Percentiles rank a stretch among this genome's conserved stretches.
These are phyloP conservation scores for Fonsecaea monophora DNA, from an alignment of 2,329 filamentous ascomycete species.

Conservation along the genomic window DNA sequence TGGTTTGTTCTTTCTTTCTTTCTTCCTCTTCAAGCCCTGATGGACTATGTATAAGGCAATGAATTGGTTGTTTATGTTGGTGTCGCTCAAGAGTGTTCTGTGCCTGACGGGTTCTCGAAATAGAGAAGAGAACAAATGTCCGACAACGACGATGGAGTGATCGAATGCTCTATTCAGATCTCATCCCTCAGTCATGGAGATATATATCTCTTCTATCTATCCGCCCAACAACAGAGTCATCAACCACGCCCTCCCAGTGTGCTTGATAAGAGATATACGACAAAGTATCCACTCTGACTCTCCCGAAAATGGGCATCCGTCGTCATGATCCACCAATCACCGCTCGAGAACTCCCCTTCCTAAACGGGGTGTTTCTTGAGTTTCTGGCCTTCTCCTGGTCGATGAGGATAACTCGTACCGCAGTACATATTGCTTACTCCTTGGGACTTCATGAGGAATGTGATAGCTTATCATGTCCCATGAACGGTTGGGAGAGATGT, in stretches of 20 bases:
- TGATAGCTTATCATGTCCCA: not conserved
- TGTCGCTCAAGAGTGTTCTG: too few species aligned
- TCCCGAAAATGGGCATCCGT: not conserved
- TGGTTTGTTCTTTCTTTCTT: not conserved
- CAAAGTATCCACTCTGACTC: not conserved
- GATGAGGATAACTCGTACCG: too few species aligned
- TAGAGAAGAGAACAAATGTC: too few species aligned
- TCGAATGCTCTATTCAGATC: not conserved
- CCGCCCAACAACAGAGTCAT: not conserved
- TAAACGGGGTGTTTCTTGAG: not conserved
- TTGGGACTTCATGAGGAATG: not conserved
- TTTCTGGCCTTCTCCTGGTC: not conserved
- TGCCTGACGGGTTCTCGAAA: too few species aligned
- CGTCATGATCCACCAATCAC: not conserved
- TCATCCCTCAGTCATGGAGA: not conserved
- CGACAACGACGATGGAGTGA: too few species aligned
- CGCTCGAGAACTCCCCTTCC: conserved; percentile 1
- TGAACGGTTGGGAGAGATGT: not conserved
- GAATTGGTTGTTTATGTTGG: too few species aligned
- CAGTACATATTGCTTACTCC: too few species aligned
- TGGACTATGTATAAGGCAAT: too few species aligned
- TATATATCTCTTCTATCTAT: not conserved
- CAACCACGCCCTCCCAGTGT: not conserved
- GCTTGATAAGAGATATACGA: not conserved
- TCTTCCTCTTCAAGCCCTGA: not conserved